These are phyloP conservation scores for Malassezia japonica DNA, from an alignment of 1,284 basidiomycete species.

Conservation along the genomic window DNA sequence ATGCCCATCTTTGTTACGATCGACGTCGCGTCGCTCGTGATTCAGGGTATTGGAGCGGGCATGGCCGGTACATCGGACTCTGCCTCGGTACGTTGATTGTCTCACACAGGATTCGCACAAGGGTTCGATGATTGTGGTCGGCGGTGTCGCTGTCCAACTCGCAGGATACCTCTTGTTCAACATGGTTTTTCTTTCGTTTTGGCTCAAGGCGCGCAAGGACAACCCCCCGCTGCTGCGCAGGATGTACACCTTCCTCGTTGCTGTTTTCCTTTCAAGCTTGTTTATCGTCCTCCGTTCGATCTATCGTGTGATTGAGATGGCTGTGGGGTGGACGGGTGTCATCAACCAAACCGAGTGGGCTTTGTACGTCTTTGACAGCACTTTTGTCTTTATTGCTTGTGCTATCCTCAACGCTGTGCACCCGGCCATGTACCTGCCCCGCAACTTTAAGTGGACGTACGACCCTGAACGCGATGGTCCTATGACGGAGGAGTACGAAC, in stretches of 20 bases:
- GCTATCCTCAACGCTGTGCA: constrained; percentile 19
- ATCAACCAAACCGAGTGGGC: constrained; percentile 26
- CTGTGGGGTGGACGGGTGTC: constrained; percentile 22
- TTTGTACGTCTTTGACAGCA: constrained; percentile 22
- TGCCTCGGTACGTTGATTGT: not conserved
- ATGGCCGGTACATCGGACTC: constrained; percentile 21
- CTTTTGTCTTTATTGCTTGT: constrained; percentile 18
- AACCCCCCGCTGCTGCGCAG: not conserved
- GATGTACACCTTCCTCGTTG: constrained; percentile 12
- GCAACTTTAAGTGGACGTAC: constrained; percentile 14
- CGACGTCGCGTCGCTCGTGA: constrained; percentile 21
- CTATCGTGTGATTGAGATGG: constrained; percentile 29
- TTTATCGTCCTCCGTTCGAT: constrained; percentile 23
- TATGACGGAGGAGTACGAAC: not conserved
- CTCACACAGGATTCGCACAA: not conserved
- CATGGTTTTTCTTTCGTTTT: constrained; percentile 17
- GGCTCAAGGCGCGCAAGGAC: constrained; percentile 1
- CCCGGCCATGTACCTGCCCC: constrained; percentile 19
- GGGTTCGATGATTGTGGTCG: constrained; percentile 22
- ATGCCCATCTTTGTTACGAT: constrained; percentile 27
- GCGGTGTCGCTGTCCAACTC: constrained; percentile 25
- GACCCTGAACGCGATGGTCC: constrained; percentile 6
- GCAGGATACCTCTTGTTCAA: constrained; percentile 22
- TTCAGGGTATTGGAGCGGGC: constrained; percentile 25
- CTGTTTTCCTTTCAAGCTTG: constrained; percentile 18